Evolutionary conservation across 345 rosid genomes (phyloP).

Genomic region (Eucalyptus albens): DNA sequence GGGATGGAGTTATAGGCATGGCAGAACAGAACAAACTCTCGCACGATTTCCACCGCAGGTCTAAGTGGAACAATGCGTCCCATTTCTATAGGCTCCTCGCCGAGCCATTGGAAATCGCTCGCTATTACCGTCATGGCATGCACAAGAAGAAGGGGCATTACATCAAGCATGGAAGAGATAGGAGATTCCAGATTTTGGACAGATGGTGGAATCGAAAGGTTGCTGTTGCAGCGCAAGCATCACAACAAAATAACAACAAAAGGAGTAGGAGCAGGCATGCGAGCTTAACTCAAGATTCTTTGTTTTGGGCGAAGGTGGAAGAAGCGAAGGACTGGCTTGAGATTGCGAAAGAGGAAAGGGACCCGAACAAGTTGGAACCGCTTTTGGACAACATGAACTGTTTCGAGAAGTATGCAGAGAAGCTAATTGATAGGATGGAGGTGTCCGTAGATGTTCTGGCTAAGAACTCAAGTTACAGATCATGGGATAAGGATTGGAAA

Average conservation of each 20-base stretch:
- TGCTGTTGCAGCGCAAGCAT: accelerated
- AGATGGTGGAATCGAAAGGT: background rate
- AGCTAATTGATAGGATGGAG: conserved; percentile 31
- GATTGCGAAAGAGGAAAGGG: conserved; percentile 20
- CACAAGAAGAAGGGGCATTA: background rate
- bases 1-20: background rate
- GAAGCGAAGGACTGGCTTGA: conserved; percentile 53
- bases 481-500: conserved; percentile 35
- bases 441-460: conserved; percentile 62
- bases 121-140: conserved; percentile 30
- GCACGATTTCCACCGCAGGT: conserved; percentile 34
- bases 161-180: conserved; percentile 31
- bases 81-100: conserved; percentile 61
- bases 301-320: conserved; percentile 30
- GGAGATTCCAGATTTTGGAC: conserved; percentile 20
- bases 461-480: conserved; percentile 46
- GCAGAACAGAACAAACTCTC: conserved; percentile 42
- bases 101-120: conserved; percentile 79
- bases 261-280: accelerated
- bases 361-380: background rate
- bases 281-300: background rate
- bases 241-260: background rate
- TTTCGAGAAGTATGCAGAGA: conserved; percentile 25
- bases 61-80: conserved; percentile 55
- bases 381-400: conserved; percentile 14